Base-by-base conservation (phyloP, 2,329 filamentous ascomycete species). In the Myriosclerotinia curreyana region DNA sequence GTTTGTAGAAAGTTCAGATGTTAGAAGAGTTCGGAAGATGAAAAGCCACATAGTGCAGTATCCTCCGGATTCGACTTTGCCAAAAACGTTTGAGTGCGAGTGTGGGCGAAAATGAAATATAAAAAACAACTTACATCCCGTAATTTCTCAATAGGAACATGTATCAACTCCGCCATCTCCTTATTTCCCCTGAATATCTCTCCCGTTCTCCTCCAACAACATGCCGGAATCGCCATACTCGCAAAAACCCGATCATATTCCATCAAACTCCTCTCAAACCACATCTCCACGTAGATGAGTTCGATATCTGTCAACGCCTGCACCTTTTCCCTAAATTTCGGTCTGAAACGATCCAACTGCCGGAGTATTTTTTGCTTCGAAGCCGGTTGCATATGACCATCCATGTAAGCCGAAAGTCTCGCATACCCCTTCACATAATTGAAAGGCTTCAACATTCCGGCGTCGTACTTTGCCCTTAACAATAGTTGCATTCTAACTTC, bases 171-270 rank as follows among this genome's bases (percentile, higher is more conserved):
- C 8, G 95, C 95, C 94, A 99, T 99, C 77, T 99, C 95, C 74
- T 96, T 96, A 76, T 99, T 99, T 0, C 94, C 95, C 69, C 95
- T 83, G 75, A 96, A 98, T 55, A 99, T 98, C 79, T 99, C 95
- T 12, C 95, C 95, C 0, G 95, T 99, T 73, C 95, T 84, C 72
- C 95, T 84, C 95, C 95, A 99, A 75, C 94, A 96, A 77, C 95
- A 99, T 17, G 95, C 95, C 0, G 95, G 95, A 67, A 99, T 94
- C 2, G 95, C 95, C 95, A 99, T 99, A 75, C 92, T 96, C 2
- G 95, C 95, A 79, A 99, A 99, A 1, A 99, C 93, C 40, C 95
- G 91, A 74, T 99, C 95, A 72, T 98, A 98, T 75, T 98, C 95
- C 90, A 98, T 95, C 70, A 99, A 79, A 68, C 91, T 95, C 72